Percentiles rank a stretch among this genome's conserved stretches.
Evolutionary conservation across 768 basidiomycete species (phyloP).

Genomic region (Auricularia heimuer): DNA sequence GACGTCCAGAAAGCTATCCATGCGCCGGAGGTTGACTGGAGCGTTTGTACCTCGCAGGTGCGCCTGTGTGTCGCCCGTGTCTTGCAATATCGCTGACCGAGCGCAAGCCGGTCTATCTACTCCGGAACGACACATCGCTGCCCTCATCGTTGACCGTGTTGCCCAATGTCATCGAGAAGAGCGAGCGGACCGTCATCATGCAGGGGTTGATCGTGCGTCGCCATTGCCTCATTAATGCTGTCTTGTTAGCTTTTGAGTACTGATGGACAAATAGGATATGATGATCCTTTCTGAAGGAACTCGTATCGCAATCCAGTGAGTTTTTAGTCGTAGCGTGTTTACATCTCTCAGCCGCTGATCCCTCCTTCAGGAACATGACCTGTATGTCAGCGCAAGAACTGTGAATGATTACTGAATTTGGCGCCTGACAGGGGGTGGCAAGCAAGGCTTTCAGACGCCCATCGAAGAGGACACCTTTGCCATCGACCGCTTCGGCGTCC

Average conservation of each 20-base stretch:
- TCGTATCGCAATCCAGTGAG: conserved; percentile 27
- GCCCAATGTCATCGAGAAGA: conserved; percentile 29
- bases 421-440: conserved; percentile 13
- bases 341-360: no score
- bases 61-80: conserved; percentile 19
- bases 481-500: conserved; percentile 23
- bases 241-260: no score
- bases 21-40: conserved; percentile 27
- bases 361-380: conserved; percentile 23
- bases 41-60: conserved; percentile 14
- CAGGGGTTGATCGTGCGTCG: conserved; percentile 24
- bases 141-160: conserved; percentile 25
- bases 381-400: conserved; percentile 8
- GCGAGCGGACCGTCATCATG: conserved; percentile 23
- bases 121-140: conserved; percentile 19
- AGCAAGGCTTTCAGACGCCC: conserved; percentile 27
- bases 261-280: conserved; percentile 18
- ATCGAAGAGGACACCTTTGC: conserved; percentile 23
- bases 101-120: not conserved
- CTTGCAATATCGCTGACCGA: conserved; percentile 11
- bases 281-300: conserved; percentile 27
- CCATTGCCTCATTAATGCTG: no score
- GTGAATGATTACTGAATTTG: not conserved
- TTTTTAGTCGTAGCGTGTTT: not conserved
- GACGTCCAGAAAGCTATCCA: conserved; percentile 29